Conservation (phyloP, 176 grass and related monocot genomes). For the Ensete glaucum region DNA sequence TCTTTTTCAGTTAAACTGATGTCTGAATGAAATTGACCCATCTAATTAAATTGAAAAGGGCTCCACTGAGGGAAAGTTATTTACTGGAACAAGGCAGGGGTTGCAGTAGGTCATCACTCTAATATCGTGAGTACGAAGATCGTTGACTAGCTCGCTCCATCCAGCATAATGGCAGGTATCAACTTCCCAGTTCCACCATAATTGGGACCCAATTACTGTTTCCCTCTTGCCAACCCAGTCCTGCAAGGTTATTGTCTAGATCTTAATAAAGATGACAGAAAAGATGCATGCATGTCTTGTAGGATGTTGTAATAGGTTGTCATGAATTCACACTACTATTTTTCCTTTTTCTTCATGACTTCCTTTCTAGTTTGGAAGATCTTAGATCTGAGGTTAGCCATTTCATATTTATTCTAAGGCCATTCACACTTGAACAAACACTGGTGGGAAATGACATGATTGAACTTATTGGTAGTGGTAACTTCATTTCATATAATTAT, state of each 20-base stretch:
- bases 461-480: too few relatives aligned
- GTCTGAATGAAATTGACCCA: not conserved
- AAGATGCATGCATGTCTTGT: too few relatives aligned
- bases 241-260: conserved; percentile 24
- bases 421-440: too few relatives aligned
- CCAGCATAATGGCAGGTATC: conserved; percentile 48
- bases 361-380: too few relatives aligned
- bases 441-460: too few relatives aligned
- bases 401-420: too few relatives aligned
- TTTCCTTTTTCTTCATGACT: too few relatives aligned
- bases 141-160: conserved; percentile 55
- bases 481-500: too few relatives aligned
- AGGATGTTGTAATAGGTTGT: too few relatives aligned
- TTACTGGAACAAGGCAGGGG: conserved; percentile 72
- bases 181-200: conserved; percentile 98
- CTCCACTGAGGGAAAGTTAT: not conserved
- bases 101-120: conserved; percentile 84
- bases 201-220: conserved; percentile 78
- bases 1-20: not conserved
- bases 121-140: conserved; percentile 40
- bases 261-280: not conserved
- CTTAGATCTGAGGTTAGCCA: too few relatives aligned
- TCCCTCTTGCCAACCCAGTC: conserved; percentile 94
- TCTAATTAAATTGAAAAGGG: not conserved
- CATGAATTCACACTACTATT: too few relatives aligned